A percentile compares a stretch with the other conserved stretches of the same genome.
These are phyloP conservation scores for Aspergillus homomorphus DNA, from an alignment of 495 filamentous ascomycete genomes.

Conservation along the genomic window DNA sequence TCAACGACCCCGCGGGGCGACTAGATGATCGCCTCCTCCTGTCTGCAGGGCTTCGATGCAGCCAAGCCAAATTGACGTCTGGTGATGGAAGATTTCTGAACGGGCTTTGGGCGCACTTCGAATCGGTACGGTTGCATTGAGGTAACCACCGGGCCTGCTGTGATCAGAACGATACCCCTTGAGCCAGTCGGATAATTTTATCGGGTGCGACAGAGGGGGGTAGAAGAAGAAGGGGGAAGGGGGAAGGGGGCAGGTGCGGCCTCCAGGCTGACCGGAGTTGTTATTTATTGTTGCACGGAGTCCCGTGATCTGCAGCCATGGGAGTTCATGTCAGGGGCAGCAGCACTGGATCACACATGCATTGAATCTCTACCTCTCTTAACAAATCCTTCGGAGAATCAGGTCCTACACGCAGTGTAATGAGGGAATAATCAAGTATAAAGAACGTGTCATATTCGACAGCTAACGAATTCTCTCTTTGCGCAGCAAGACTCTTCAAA, in stretches of 20 bases:
- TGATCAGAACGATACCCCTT: neutral
- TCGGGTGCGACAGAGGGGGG: neutral
- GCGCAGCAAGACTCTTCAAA: neutral
- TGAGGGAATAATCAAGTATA: neutral
- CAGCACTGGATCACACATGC: neutral
- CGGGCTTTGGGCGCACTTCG: neutral
- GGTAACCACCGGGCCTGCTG: neutral
- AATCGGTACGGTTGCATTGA: slow-evolving; percentile 1
- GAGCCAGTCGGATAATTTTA: neutral
- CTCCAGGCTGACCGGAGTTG: neutral
- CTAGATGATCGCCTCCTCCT: neutral
- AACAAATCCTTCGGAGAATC: neutral
- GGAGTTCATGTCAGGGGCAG: neutral
- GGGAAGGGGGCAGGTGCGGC: neutral
- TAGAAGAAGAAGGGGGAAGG: neutral
- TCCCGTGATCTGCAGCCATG: slow-evolving; percentile 1
- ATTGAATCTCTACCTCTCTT: too few species aligned
- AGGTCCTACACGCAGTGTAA: neutral
- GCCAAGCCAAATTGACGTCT: neutral
- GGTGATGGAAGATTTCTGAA: slow-evolving; percentile 2
- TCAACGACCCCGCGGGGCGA: neutral
- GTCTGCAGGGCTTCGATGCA: neutral
- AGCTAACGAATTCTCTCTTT: neutral
- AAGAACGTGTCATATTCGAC: neutral
- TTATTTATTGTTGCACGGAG: neutral